Percentiles rank a stretch among this genome's conserved stretches.
Evolutionary conservation across 139 green algal genomes (phyloP).

Genomic region (Haematococcus lacustris): DNA sequence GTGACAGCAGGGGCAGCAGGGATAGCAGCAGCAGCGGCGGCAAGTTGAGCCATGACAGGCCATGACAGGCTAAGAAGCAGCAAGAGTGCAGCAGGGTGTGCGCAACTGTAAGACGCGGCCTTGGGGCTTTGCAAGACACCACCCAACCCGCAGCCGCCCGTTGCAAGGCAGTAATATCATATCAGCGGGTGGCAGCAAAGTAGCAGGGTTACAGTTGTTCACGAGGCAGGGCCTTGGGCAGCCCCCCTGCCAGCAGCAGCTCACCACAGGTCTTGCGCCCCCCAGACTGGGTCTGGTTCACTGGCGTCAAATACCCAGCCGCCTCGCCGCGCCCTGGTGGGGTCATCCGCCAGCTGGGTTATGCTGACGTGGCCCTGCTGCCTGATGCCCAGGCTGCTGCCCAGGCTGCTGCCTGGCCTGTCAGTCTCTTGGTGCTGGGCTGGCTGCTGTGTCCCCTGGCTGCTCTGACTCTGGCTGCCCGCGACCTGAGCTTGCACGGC

Average conservation of each 20-base stretch:
- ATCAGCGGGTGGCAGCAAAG: neutral
- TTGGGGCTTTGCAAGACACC: neutral
- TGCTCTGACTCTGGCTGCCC: no score
- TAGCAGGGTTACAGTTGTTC: no score
- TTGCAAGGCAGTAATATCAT: neutral
- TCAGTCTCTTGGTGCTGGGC: no score
- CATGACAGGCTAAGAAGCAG: no score
- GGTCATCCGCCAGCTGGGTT: conserved; percentile 51
- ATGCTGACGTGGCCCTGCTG: neutral
- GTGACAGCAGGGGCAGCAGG: no score
- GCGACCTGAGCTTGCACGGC: no score
- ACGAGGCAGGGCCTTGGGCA: no score
- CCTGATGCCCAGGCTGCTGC: neutral
- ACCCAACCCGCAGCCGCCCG: neutral
- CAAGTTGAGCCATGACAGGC: no score
- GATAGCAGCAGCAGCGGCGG: no score
- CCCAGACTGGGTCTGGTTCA: conserved; percentile 36
- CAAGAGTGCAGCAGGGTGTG: neutral
- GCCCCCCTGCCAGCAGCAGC: neutral
- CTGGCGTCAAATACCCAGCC: conserved; percentile 27
- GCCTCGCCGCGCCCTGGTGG: conserved; percentile 54
- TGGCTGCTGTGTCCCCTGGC: no score
- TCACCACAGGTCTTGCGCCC: conserved; percentile 49
- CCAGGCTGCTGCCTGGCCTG: neutral
- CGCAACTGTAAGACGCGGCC: neutral